These are phyloP conservation scores for Prillingera fragicola DNA, from an alignment of 1,284 basidiomycete genomes.

Conservation along the genomic window DNA sequence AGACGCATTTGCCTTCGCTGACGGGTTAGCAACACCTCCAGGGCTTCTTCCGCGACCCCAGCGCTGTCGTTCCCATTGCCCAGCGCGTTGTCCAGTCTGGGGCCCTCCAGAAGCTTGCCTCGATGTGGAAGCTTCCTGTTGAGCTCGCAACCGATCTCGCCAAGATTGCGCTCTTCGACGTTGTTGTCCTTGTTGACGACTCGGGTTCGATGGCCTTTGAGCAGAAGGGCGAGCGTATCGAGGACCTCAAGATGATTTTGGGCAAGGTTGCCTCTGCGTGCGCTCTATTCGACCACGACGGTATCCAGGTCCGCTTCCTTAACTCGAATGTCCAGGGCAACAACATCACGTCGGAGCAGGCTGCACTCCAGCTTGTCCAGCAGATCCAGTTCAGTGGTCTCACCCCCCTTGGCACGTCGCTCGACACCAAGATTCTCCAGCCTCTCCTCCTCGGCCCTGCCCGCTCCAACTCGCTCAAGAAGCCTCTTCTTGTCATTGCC, in stretches of 20 bases:
- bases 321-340: slow-evolving; percentile 49
- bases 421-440: slow-evolving; percentile 49
- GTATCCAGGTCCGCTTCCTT: slow-evolving; percentile 50
- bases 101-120: slow-evolving; percentile 45
- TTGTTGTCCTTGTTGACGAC: slow-evolving; percentile 48
- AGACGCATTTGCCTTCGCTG: slow-evolving; percentile 23
- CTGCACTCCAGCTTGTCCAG: slow-evolving; percentile 32
- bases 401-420: slow-evolving; percentile 48
- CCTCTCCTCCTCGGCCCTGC: slow-evolving; percentile 49
- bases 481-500: slow-evolving; percentile 46
- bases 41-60: slow-evolving; percentile 50
- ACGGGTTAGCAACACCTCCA: slow-evolving; percentile 44
- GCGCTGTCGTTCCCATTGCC: slow-evolving; percentile 46
- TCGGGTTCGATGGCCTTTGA: slow-evolving; percentile 49
- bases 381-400: slow-evolving; percentile 47
- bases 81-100: slow-evolving; percentile 46
- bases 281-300: slow-evolving; percentile 50
- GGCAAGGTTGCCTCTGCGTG: slow-evolving; percentile 47
- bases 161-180: slow-evolving; percentile 47
- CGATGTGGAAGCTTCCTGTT: slow-evolving; percentile 48
- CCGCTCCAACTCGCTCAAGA: slow-evolving; percentile 40
- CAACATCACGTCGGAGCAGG: slow-evolving; percentile 45
- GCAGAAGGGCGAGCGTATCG: slow-evolving; percentile 46
- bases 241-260: slow-evolving; percentile 48
- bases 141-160: slow-evolving; percentile 50